Conservation (phyloP, 805 yeast species). For the Metschnikowia picachoensis region DNA sequence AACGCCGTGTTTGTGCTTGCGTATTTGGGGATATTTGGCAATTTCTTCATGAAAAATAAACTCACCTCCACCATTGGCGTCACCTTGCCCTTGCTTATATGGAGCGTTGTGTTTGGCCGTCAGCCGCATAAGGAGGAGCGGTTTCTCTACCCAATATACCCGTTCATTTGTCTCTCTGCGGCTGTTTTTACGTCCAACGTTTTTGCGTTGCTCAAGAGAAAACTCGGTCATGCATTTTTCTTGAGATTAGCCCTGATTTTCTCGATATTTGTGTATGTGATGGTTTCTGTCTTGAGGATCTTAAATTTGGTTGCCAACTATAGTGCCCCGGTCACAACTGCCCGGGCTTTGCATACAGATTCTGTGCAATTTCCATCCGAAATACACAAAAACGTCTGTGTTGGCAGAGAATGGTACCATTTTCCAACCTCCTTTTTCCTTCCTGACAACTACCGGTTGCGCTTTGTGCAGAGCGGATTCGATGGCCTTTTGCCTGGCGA, state of each 20-base stretch:
- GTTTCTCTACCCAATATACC: conserved; percentile 82
- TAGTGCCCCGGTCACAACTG: conserved; percentile 65
- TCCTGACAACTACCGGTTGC: conserved; percentile 56
- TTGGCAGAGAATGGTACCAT: conserved; percentile 96
- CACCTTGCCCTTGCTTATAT: conserved; percentile 50
- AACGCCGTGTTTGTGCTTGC: conserved; percentile 49
- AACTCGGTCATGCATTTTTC: conserved; percentile 4
- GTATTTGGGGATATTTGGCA: conserved; percentile 32
- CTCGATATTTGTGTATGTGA: conserved; percentile 29
- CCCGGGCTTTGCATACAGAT: conserved; percentile 35
- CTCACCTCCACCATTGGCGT: conserved; percentile 11
- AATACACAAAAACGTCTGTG: conserved; percentile 55
- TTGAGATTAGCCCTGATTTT: conserved; percentile 13
- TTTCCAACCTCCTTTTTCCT: conserved; percentile 85
- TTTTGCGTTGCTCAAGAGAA: conserved; percentile 7
- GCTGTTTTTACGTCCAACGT: conserved; percentile 40
- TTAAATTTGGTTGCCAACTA: conserved; percentile 62
- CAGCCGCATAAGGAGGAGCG: conserved; percentile 96
- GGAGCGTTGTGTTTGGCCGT: conserved; percentile 61
- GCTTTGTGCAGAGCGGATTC: conserved; percentile 73
- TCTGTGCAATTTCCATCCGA: conserved; percentile 10
- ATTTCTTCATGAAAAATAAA: conserved; percentile 16
- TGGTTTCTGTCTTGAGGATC: conserved; percentile 45
- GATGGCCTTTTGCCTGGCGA: conserved; percentile 88
- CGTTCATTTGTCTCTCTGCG: conserved; percentile 60